Evolutionary conservation across 73 alveolate species (phyloP).

Genomic region (Stentor coeruleus): DNA sequence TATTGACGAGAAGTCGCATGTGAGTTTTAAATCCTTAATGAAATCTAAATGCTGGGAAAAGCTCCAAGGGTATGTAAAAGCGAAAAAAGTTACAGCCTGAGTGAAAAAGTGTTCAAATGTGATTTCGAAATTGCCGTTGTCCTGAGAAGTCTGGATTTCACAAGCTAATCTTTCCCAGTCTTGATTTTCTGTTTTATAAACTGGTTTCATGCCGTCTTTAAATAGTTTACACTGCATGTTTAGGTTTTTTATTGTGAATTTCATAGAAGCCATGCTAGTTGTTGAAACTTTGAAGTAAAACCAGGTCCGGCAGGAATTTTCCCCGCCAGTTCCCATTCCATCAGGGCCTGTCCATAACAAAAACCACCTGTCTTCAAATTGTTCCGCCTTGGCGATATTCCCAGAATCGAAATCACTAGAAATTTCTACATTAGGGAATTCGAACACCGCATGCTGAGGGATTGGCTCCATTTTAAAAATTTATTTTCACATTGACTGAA

Average conservation of each 20-base stretch:
- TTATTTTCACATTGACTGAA: no score
- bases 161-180: conserved; percentile 34
- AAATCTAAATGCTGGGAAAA: conserved; percentile 42
- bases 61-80: conserved; percentile 62
- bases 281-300: conserved; percentile 60
- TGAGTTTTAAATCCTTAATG: conserved; percentile 17
- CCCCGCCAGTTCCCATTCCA: neutral
- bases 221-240: conserved; percentile 26
- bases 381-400: neutral
- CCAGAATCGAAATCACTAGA: conserved; percentile 28
- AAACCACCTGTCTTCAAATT: neutral
- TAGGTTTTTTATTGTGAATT: conserved; percentile 47
- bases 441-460: conserved; percentile 6
- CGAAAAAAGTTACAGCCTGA: conserved; percentile 46
- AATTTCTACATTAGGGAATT: neutral
- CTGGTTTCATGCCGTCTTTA: conserved; percentile 29
- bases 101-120: conserved; percentile 45
- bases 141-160: conserved; percentile 3
- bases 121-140: conserved; percentile 33
- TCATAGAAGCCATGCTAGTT: conserved; percentile 34
- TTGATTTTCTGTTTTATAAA: conserved; percentile 20
- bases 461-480: neutral
- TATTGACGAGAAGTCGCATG: conserved; percentile 16
- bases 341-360: conserved; percentile 13
- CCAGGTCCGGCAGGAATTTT: conserved; percentile 46